A percentile compares a stretch with the other conserved stretches of the same genome.
Conservation (phyloP, 805 yeast genomes). For the Wickerhamiella parazyma region DNA sequence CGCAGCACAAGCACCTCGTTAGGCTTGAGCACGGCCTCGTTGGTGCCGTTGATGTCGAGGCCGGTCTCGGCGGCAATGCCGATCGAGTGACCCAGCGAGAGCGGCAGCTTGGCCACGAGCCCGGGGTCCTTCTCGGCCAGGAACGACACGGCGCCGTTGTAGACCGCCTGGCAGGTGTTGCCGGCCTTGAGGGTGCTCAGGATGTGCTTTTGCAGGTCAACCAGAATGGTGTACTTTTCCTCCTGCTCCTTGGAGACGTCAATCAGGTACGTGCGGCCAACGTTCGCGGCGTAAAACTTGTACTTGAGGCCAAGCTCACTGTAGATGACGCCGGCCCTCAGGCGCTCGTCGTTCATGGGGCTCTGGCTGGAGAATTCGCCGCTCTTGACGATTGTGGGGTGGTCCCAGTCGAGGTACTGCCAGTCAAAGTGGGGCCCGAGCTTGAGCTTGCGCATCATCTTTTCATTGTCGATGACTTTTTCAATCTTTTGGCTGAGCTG, state of each 20-base stretch:
- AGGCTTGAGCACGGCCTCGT: conserved; percentile 49
- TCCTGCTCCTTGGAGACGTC: conserved; percentile 77
- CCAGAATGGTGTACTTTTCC: conserved; percentile 60
- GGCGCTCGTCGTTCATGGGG: conserved; percentile 49
- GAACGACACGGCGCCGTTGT: conserved; percentile 45
- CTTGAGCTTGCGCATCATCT: conserved; percentile 47
- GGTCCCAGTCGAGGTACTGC: conserved; percentile 79
- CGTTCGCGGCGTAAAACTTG: conserved; percentile 75
- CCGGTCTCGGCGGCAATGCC: conserved; percentile 84
- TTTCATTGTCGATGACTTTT: conserved; percentile 65
- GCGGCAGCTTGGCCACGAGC: conserved; percentile 44
- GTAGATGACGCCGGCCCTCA: conserved; percentile 65
- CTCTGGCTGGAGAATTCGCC: conserved; percentile 78
- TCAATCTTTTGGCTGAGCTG: conserved; percentile 66
- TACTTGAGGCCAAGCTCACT: conserved; percentile 78
- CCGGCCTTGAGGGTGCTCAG: conserved; percentile 53
- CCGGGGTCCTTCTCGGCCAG: conserved; percentile 53
- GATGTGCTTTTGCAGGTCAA: conserved; percentile 57
- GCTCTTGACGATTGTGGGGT: conserved; percentile 79
- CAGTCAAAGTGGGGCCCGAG: conserved; percentile 60
- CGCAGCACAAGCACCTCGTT: conserved; percentile 67
- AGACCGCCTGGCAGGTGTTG: conserved; percentile 49
- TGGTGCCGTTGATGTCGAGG: conserved; percentile 58
- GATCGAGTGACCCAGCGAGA: conserved; percentile 74
- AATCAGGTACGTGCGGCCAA: conserved; percentile 77